These are phyloP conservation scores for Kodamaea neixiangensis DNA, from an alignment of 805 yeast species.

Conservation along the genomic window DNA sequence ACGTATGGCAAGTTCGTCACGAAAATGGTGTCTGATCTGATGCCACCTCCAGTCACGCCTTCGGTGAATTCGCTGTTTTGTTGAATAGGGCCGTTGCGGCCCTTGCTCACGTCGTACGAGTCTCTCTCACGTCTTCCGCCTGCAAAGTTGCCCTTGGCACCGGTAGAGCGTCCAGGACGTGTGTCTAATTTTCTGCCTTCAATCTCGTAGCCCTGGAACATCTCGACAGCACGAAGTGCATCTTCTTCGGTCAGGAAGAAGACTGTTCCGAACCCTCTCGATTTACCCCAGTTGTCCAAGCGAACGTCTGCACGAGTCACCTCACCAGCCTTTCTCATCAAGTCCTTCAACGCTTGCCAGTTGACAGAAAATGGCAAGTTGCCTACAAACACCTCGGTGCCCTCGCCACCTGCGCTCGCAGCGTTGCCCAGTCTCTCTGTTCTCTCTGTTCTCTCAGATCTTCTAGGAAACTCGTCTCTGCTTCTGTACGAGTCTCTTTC, in stretches of 20 bases:
- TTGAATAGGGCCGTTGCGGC: constrained; percentile 16
- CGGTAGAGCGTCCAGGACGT: constrained; percentile 58
- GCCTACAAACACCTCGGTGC: constrained; percentile 69
- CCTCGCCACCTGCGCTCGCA: constrained; percentile 15
- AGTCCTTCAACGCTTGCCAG: constrained; percentile 85
- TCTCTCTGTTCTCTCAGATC: constrained; percentile 8
- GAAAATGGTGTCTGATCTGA: constrained; percentile 50
- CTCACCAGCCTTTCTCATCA: constrained; percentile 74
- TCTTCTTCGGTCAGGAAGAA: constrained; percentile 64
- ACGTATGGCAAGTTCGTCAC: constrained; percentile 85
- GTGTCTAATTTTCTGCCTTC: constrained; percentile 82
- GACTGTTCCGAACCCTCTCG: constrained; percentile 86
- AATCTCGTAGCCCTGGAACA: constrained; percentile 65
- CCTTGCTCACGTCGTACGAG: constrained; percentile 12
- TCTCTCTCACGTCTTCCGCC: constrained; percentile 14
- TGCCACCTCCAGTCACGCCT: constrained; percentile 63
- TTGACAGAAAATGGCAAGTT: constrained; percentile 79
- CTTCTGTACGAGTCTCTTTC: constrained; percentile 25
- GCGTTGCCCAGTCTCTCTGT: constrained; percentile 14
- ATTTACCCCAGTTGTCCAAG: constrained; percentile 65
- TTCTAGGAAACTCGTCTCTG: constrained; percentile 11
- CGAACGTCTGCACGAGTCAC: constrained; percentile 83
- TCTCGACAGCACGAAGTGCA: constrained; percentile 69
- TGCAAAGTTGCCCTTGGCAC: background rate
- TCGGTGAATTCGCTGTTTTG: constrained; percentile 61